A percentile compares a stretch with the other conserved stretches of the same genome.
Conservation (phyloP, 2,329 filamentous ascomycete species). For the Ophiostoma sp. region DNA sequence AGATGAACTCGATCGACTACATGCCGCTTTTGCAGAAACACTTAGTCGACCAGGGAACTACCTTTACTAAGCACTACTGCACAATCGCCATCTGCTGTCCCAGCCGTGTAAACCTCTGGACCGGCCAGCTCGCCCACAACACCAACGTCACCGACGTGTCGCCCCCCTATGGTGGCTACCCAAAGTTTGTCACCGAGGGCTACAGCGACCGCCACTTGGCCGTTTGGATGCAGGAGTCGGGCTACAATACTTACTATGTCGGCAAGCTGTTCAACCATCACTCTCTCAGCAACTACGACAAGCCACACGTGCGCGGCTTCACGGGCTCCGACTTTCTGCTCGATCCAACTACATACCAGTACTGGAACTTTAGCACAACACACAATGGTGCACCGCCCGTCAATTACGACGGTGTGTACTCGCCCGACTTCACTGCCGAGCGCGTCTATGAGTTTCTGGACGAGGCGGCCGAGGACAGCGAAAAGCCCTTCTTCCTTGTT, state of each 20-base stretch:
- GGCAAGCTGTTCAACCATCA: conserved; percentile 60
- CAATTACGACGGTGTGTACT: conserved; percentile 49
- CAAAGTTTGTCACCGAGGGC: conserved; percentile 60
- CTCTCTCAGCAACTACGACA: conserved; percentile 54
- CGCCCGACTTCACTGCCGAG: conserved; percentile 14
- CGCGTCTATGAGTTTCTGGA: conserved; percentile 38
- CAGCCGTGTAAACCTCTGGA: conserved; percentile 58
- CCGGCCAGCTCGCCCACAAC: conserved; percentile 57
- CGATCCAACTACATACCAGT: conserved; percentile 58
- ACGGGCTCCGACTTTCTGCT: conserved; percentile 51
- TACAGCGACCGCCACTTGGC: conserved; percentile 64
- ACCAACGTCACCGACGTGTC: conserved; percentile 59
- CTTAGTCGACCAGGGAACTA: conserved; percentile 47
- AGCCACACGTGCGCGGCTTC: conserved; percentile 53
- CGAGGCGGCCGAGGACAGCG: conserved; percentile 46
- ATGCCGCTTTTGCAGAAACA: conserved; percentile 48
- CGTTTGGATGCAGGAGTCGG: conserved; percentile 61
- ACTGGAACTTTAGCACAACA: conserved; percentile 55
- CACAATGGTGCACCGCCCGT: conserved; percentile 50
- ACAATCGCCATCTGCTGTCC: conserved; percentile 64
- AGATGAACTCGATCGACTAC: conserved; percentile 54
- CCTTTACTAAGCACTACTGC: conserved; percentile 58
- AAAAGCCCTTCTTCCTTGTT: conserved; percentile 60
- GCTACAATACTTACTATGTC: conserved; percentile 66
- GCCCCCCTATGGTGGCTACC: conserved; percentile 57